Evolutionary conservation across 371 early-diverging fungal genomes (phyloP).

Genomic region (Mucor irregularis): DNA sequence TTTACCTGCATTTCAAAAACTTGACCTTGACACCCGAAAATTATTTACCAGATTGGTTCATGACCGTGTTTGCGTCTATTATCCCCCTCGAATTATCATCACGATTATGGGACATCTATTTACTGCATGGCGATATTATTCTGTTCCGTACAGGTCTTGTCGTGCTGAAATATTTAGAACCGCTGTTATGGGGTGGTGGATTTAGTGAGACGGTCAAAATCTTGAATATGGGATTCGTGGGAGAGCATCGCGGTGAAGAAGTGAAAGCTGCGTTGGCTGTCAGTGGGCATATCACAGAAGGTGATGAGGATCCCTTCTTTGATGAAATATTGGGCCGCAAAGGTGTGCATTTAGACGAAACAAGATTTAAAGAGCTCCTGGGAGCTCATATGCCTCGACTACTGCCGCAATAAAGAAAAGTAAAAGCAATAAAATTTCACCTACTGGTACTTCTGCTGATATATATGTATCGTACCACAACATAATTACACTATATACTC

Average conservation of each 20-base stretch:
- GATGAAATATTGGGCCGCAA: constrained; percentile 47
- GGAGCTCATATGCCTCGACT: constrained; percentile 30
- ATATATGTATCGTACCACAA: too few species aligned
- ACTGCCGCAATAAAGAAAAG: too few species aligned
- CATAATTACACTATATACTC: too few species aligned
- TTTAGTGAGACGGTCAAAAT: constrained; percentile 50
- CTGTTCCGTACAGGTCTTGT: constrained; percentile 49
- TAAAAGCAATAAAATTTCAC: too few species aligned
- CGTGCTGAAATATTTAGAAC: constrained; percentile 49
- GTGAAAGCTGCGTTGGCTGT: constrained; percentile 49
- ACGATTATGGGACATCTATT: constrained; percentile 51
- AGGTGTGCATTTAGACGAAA: constrained; percentile 36
- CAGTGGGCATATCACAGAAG: constrained; percentile 48
- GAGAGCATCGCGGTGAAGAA: constrained; percentile 37
- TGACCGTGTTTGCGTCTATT: constrained; percentile 51
- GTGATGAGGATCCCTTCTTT: constrained; percentile 51
- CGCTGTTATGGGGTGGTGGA: constrained; percentile 50
- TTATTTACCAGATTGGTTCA: constrained; percentile 53
- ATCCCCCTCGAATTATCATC: constrained; percentile 49
- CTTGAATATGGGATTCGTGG: constrained; percentile 38
- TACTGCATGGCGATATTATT: constrained; percentile 50
- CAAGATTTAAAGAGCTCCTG: constrained; percentile 40
- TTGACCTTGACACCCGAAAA: constrained; percentile 51
- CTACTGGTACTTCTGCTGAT: too few species aligned
- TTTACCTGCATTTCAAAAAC: constrained; percentile 53